These are phyloP conservation scores for Lodderomyces elongisporus DNA, from an alignment of 1,139 yeast species.

Conservation along the genomic window DNA sequence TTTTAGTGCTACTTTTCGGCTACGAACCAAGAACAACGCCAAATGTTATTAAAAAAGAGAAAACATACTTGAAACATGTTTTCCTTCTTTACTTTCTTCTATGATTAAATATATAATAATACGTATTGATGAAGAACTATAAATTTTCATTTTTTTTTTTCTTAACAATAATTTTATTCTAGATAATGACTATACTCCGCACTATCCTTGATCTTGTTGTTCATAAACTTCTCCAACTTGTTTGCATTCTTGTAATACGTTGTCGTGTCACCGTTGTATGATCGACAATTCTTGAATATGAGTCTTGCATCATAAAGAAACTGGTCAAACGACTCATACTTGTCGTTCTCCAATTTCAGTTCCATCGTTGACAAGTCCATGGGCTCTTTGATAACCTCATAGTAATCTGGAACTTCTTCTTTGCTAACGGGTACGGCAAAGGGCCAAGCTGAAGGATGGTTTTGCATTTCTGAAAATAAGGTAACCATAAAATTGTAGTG, in stretches of 20 bases:
- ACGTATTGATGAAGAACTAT: too few relatives aligned
- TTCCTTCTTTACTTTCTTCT: too few relatives aligned
- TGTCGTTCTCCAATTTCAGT: constrained; percentile 83
- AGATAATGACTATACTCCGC: constrained; percentile 58
- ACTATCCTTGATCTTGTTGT: constrained; percentile 73
- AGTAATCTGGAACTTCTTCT: constrained; percentile 94
- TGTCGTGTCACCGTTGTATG: constrained; percentile 84
- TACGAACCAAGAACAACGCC: too few relatives aligned
- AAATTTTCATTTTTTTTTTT: too few relatives aligned
- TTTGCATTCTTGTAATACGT: constrained; percentile 89
- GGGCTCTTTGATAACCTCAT: constrained; percentile 96
- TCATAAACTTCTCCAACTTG: constrained; percentile 84
- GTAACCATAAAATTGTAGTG: constrained; percentile 94
- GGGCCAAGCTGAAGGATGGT: constrained; percentile 99
- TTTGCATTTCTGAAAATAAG: constrained; percentile 78
- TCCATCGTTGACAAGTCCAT: constrained; percentile 98
- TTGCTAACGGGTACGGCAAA: constrained; percentile 87
- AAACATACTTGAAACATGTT: too few relatives aligned
- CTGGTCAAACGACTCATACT: constrained; percentile 85
- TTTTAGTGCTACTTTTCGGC: too few relatives aligned
- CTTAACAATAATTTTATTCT: too few relatives aligned
- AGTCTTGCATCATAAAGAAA: constrained; percentile 84
- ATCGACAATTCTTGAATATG: constrained; percentile 84
- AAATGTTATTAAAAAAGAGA: too few relatives aligned
- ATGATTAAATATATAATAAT: too few relatives aligned